These are phyloP conservation scores for Arabis hirsuta DNA, from an alignment of 345 rosid species.

Conservation along the genomic window DNA sequence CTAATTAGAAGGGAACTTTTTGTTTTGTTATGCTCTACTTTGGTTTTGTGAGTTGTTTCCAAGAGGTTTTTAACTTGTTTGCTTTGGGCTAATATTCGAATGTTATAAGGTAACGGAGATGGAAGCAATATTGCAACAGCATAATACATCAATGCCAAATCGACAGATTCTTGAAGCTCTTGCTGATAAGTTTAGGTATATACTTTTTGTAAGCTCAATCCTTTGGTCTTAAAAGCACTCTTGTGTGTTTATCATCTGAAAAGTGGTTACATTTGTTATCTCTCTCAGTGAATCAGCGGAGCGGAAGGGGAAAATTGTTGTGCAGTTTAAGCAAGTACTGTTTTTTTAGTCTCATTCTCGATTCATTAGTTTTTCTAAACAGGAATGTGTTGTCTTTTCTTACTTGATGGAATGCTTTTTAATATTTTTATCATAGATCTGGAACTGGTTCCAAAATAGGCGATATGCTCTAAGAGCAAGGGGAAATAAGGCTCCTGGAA, in stretches of 20 bases:
- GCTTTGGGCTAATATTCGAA: slow-evolving; percentile 21
- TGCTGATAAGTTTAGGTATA: slow-evolving; percentile 91
- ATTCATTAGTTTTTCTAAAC: slow-evolving; percentile 1
- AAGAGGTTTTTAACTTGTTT: slow-evolving; percentile 24
- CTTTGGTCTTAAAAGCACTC: not conserved
- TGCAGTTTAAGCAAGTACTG: slow-evolving; percentile 96
- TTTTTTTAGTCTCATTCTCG: not conserved
- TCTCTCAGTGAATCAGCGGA: slow-evolving; percentile 72
- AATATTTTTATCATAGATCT: slow-evolving; percentile 54
- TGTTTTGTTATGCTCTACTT: not conserved
- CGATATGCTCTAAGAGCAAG: slow-evolving; percentile 93
- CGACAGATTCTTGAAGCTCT: slow-evolving; percentile 75
- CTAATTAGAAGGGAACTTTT: not conserved
- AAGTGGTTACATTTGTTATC: slow-evolving; percentile 23
- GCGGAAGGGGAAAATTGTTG: slow-evolving; percentile 79
- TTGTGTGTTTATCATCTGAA: slow-evolving; percentile 27
- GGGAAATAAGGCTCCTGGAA: slow-evolving; percentile 76
- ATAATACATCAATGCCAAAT: slow-evolving; percentile 74
- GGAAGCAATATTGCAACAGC: slow-evolving; percentile 86
- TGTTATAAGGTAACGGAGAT: slow-evolving; percentile 80
- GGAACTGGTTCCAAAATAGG: slow-evolving; percentile 99
- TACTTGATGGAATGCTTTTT: slow-evolving; percentile 13
- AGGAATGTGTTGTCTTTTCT: slow-evolving; percentile 1
- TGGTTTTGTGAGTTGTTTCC: slow-evolving; percentile 14
- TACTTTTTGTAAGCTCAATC: slow-evolving; percentile 20